Base-by-base conservation (phyloP, 768 basidiomycete species). In the Terana coerulea region DNA sequence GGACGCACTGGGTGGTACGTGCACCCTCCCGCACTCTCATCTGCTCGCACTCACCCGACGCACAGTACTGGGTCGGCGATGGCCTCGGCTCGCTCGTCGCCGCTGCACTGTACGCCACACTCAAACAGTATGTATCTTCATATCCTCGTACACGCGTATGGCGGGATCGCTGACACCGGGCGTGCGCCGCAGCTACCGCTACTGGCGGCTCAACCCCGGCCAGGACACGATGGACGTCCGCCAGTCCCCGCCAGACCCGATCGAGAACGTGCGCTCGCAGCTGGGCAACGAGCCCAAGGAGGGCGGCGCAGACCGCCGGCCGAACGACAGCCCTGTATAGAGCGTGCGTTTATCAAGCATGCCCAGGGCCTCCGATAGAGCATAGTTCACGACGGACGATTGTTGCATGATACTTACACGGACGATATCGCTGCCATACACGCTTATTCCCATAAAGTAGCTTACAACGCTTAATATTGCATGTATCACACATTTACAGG, bases 51-150 rank as follows among this genome's bases (percentile, higher is more conserved):
- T 51, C 0, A 39, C 47, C 21, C 24, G 22, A 19, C 57, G 14
- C 22, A 12, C 50, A 86, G 81, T 85, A 85, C 60, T 86, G 84
- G 85, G 67, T 86, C 8, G 86, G 88, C 33, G 86, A 86, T 0
- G 76, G 77, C 48, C 70, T 88, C 19, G 86, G 88, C 26, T 75
- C 83, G 5, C 62, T 89, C 9, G 71, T 89, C 8, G 83, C 69
- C 28, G 72, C 78, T 14, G 73, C 60, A 5, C 74, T 88, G 58
- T 90, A 86, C 61, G 62, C 72, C 29, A 54, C 75, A 17, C 72
- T 87, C 52, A 86, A 86, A 62, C 69, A 59, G 75, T 76, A 54
- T 56, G 71, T 68, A 17, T 29, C 30, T 22, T 22, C 21, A 34
- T 24, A n/a, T 41, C 11, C 14, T 40, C 22, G 26, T 39, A 40